Conservation (phyloP, 2,329 filamentous ascomycete genomes). For the Myriosclerotinia curreyana region DNA sequence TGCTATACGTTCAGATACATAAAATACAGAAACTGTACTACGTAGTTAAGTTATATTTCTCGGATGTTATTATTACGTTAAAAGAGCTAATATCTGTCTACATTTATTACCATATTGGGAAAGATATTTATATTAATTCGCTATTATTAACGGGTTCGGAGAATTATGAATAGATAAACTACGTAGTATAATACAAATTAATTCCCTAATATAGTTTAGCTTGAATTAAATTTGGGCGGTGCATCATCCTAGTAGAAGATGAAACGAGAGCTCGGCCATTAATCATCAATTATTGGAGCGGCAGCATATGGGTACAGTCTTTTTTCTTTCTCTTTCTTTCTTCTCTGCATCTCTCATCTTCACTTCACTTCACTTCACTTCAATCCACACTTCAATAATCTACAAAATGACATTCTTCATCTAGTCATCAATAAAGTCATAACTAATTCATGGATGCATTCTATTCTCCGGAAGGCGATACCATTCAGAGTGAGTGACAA, state of each 20-base stretch:
- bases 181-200: neutral
- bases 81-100: neutral
- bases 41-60: neutral
- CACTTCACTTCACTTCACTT: neutral
- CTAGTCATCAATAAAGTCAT: neutral
- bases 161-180: neutral
- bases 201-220: neutral
- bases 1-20: conserved; percentile 3
- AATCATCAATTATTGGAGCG: neutral
- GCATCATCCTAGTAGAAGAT: conserved; percentile 20
- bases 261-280: conserved; percentile 19
- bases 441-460: neutral
- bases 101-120: neutral
- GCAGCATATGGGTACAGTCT: too few species aligned
- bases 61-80: conserved; percentile 14
- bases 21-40: conserved; percentile 9
- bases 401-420: neutral
- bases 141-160: conserved; percentile 6
- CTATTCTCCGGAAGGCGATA: conserved; percentile 10
- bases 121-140: neutral
- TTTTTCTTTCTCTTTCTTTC: neutral
- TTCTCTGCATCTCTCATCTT: neutral
- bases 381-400: neutral
- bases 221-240: neutral
- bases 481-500: conserved; percentile 13